Base-by-base conservation (phyloP, 352 stramenopile genomes). In the Globisporangium nunn region DNA sequence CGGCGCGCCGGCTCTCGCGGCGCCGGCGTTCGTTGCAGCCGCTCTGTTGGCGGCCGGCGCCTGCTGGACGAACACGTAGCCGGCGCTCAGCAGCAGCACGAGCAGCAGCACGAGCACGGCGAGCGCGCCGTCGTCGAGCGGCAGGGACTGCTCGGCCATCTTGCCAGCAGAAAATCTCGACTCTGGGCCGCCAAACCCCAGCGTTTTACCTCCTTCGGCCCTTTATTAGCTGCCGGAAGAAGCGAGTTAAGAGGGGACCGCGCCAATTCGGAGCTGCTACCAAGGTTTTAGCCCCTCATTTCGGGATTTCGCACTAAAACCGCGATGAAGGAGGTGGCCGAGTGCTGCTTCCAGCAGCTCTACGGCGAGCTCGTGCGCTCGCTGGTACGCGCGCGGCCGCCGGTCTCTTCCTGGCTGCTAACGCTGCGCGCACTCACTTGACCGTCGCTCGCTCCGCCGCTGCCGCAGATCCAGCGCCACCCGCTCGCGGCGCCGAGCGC, bases 311-410 rank as follows among this genome's bases (percentile, higher is more conserved):
- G 40, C 40, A n/a, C 4, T 45, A 18, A 10, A 10, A 47, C 3
- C 23, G 51, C 8, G 35, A 90, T 91, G 81, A 92, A 90, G 59
- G 85, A 94, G 51, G 81, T 94, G 40, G 82, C 85, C 2, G 85
- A 94, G 47, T 83, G 80, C 66, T 88, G 82, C 75, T 91, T 94
- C 72, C 78, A 90, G 72, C 85, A 94, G 70, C 76, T 94, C 59
- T 94, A 88, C 56, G 85, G 75, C 50, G 82, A 94, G 71, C 73
- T 91, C 43, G 83, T 94, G 72, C 82, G 85, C 63, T 90, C 82
- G 11, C 84, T 93, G 82, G 85, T 93, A 54, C 61, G 67, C 72
- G 0, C 18, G 29, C 4, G n/a, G 3, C 29, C n/a, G 4, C 12
- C 35, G 23, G 23, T 4, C 31, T 28, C 15, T 31, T 10, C 8